These are phyloP conservation scores for Nematocida minor DNA, from an alignment of 371 early-diverging fungal species.

Conservation along the genomic window DNA sequence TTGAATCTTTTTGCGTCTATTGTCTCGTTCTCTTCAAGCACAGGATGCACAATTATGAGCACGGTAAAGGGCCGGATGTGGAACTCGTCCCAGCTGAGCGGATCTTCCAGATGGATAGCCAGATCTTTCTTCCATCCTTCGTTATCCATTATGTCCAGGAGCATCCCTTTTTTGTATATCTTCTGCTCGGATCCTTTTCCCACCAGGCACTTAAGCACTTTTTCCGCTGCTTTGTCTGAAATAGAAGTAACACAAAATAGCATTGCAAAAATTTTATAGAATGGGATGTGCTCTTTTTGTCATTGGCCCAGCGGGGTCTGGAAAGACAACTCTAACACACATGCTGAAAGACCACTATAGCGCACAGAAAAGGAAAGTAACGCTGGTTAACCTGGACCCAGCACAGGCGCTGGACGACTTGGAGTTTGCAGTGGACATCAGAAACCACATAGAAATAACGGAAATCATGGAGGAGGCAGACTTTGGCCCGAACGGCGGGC, in stretches of 20 bases:
- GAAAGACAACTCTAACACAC: slow-evolving; percentile 43
- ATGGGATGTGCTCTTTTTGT: slow-evolving; percentile 50
- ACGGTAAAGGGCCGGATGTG: neutral
- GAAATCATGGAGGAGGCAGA: slow-evolving; percentile 55
- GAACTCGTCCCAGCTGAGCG: slow-evolving; percentile 11
- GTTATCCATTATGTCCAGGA: neutral
- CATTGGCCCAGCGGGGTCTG: slow-evolving; percentile 50
- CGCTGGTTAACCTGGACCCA: slow-evolving; percentile 47
- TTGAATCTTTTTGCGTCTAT: neutral
- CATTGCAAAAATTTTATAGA: slow-evolving; percentile 49
- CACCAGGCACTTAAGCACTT: neutral
- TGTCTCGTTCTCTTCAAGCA: neutral
- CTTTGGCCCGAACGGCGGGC: slow-evolving; percentile 50
- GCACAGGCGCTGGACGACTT: slow-evolving; percentile 32
- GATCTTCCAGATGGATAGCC: neutral
- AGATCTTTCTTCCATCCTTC: neutral
- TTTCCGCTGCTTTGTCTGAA: neutral
- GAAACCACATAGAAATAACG: slow-evolving; percentile 34
- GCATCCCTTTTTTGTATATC: neutral
- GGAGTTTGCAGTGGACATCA: slow-evolving; percentile 34
- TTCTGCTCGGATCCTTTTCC: neutral
- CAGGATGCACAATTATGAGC: slow-evolving; percentile 6
- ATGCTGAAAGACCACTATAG: slow-evolving; percentile 28
- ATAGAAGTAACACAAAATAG: slow-evolving; percentile 37
- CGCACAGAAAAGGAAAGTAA: slow-evolving; percentile 12